Evolutionary conservation across 306 rosid genomes (phyloP), one percentile per base, ranked within the genome.

Genomic region (Prunus mongolica): DNA sequence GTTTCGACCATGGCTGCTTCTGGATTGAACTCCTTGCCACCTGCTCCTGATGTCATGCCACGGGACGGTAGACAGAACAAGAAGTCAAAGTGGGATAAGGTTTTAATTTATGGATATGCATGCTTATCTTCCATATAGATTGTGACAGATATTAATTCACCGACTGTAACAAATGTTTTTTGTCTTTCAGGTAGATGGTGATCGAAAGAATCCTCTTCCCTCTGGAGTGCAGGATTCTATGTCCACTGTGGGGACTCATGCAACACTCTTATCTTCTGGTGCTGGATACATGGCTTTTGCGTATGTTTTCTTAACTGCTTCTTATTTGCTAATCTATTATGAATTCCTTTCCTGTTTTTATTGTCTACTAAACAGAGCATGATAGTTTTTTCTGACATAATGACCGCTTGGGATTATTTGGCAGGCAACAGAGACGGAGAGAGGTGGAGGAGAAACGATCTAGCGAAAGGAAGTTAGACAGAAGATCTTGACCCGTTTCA

Each of bases 401-500:
- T 24, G 13, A 58, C 30, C 28, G 41, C 56, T 25, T 44, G 3
- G 30, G 57, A 44, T 2, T 14, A 56, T 58, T 18, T 44, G 57
- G 77, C 77, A 73, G 77, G 45, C 57, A 60, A 56, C 77, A 73
- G 45, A 58, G 88, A 81, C 88, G 93, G 77, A 87, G 96, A 76
- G 97, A 92, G 83, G 97, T 91, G 52, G 99, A 95, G 84, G 99
- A 89, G 82, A 92, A 80, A 83, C 89, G 90, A 78, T 96, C 98
- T 16, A 82, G 84, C 20, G 93, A 86, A 67, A 92, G 88, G 78
- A 96, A 88, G 83, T 72, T 86, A 28, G 93, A 91, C 65, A 91
- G 92, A 82, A 87, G 93, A 86, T 91, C 98, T 0, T 96, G 87
- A 88, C 74, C 80, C 71, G 24, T 81, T 64, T 47, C 16, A 28